Base-by-base conservation (phyloP, 2,329 filamentous ascomycete species). In the Karstenula rhodostoma region DNA sequence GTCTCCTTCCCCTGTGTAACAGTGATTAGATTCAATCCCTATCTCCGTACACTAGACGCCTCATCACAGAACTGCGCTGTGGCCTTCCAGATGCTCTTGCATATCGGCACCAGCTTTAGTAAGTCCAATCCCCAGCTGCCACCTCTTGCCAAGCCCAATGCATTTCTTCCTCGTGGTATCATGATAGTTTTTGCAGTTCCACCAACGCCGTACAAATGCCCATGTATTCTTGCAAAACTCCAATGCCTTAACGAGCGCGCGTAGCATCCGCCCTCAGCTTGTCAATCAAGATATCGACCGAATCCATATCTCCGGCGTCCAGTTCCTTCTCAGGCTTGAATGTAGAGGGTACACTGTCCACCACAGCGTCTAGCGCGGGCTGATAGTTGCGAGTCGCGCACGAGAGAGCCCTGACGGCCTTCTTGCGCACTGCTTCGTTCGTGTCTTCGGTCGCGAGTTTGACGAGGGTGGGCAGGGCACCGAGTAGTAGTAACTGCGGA, bases 341-440 rank as follows among this genome's bases (percentile, higher is more conserved):
- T 70, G 90, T 86, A 37, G 85, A 83, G 1, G 89, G 86, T 62
- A 93, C 82, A 25, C 84, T 82, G 75, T 93, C 89, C 79, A 94
- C 84, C 27, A 89, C 75, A 65, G 84, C 83, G 67, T 89, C 84
- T 68, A 89, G 78, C 1, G 79, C 89, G 1, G 93, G 91, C 81
- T 97, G 94, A 77, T 92, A 96, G 78, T 99, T 99, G 75, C 95
- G 86, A 57, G 92, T 87, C 5, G 88, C 90, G 15, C 90, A 94
- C 75, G 93, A 97, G 50, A 99, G 84, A 13, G 94, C 95, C 72
- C 93, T 94, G 32, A 96, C 83, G 15, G 94, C 93, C 85, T 97
- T 99, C 77, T 91, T 89, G 67, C 94, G 86, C 53, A 93, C 91
- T 10, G 84, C 83, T 59, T 83, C 80, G 56, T 86, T 81, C 65